Evolutionary conservation across 495 filamentous ascomycete species (phyloP).

Genomic region (Penicillium cosmopolitanum): DNA sequence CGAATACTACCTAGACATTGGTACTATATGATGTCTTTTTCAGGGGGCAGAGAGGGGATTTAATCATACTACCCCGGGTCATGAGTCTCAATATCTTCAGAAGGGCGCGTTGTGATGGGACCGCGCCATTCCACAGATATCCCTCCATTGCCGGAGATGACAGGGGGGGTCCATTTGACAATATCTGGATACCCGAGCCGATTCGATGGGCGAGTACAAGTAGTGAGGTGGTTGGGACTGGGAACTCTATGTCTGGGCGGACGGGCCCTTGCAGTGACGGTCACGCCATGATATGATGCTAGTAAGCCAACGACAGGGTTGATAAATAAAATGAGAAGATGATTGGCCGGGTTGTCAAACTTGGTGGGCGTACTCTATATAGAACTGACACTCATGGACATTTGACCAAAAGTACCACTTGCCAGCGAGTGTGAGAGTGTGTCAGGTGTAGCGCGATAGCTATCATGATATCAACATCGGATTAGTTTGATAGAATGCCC

Average conservation of each 20-base stretch:
- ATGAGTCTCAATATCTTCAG: neutral
- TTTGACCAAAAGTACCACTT: too few relatives aligned
- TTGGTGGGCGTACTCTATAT: too few relatives aligned
- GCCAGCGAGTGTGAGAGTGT: too few relatives aligned
- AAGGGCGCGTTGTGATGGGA: neutral
- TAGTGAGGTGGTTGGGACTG: neutral
- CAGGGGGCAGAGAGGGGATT: neutral
- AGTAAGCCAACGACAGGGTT: too few relatives aligned
- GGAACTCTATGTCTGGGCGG: neutral
- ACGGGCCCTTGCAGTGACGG: neutral
- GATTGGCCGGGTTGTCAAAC: too few relatives aligned
- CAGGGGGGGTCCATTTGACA: neutral
- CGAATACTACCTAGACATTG: neutral
- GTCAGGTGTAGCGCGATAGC: too few relatives aligned
- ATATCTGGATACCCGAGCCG: neutral
- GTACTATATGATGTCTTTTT: too few relatives aligned
- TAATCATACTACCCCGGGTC: neutral
- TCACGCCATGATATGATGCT: too few relatives aligned
- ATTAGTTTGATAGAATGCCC: too few relatives aligned
- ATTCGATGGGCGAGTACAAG: neutral
- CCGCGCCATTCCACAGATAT: neutral
- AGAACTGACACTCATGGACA: too few relatives aligned
- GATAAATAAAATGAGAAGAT: too few relatives aligned
- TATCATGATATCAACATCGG: too few relatives aligned
- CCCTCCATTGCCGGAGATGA: slow-evolving; percentile 5